Conservation (phyloP, 1,139 yeast species). For the Saccharomyces hybrid region DNA sequence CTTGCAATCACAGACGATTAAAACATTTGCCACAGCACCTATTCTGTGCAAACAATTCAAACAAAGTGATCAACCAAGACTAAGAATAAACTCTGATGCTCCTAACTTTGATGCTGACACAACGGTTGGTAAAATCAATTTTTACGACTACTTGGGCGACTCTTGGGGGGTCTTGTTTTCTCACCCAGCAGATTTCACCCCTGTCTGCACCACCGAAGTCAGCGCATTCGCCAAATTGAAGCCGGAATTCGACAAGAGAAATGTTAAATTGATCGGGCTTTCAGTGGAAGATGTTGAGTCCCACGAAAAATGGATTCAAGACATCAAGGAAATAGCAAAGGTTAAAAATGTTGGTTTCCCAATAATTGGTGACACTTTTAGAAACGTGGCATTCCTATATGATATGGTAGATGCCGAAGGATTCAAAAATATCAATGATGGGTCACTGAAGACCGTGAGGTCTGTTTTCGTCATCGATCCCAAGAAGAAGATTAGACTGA, state of each 20-base stretch:
- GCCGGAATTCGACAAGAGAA: conserved; percentile 74
- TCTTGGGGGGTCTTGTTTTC: conserved; percentile 81
- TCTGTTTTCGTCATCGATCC: conserved; percentile 88
- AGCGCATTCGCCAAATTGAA: conserved; percentile 84
- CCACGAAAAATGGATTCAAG: conserved; percentile 78
- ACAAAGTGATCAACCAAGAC: conserved; percentile 59
- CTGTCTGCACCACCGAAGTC: conserved; percentile 90
- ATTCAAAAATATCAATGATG: conserved; percentile 63
- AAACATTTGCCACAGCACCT: conserved; percentile 16
- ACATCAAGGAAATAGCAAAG: conserved; percentile 64
- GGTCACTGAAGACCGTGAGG: conserved; percentile 73
- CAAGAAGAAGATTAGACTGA: conserved; percentile 70
- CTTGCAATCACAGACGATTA: conserved; percentile 8
- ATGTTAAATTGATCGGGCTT: conserved; percentile 76
- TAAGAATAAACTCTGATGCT: conserved; percentile 58
- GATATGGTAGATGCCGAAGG: conserved; percentile 92
- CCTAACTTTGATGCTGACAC: conserved; percentile 80
- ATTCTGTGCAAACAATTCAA: conserved; percentile 38
- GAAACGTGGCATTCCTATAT: conserved; percentile 72
- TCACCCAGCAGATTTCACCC: conserved; percentile 92
- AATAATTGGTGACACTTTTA: conserved; percentile 74
- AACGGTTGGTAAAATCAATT: conserved; percentile 66
- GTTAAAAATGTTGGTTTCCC: conserved; percentile 74
- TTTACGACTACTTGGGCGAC: conserved; percentile 75
- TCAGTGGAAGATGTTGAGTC: conserved; percentile 72